Evolutionary conservation across 805 yeast species (phyloP).

Genomic region (Saccharomycopsis vini): DNA sequence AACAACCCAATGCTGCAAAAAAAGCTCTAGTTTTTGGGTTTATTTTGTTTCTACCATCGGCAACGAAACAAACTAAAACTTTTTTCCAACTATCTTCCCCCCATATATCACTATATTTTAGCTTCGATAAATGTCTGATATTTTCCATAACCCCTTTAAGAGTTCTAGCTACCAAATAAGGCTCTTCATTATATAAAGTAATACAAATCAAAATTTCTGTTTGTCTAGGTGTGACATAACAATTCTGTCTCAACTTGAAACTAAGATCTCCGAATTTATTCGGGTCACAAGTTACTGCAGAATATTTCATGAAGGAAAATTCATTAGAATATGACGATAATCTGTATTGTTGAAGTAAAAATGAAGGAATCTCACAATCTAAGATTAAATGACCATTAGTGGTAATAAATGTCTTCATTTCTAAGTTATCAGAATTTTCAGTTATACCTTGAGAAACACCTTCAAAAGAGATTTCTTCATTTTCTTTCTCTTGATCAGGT

Average conservation of each 20-base stretch:
- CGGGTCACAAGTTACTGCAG: conserved; percentile 92
- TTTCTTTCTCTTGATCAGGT: neutral
- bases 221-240: conserved; percentile 66
- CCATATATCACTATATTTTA: conserved; percentile 49
- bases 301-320: conserved; percentile 81
- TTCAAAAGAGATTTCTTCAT: neutral
- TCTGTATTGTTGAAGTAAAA: conserved; percentile 44
- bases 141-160: conserved; percentile 87
- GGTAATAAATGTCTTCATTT: conserved; percentile 9
- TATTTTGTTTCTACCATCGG: conserved; percentile 85
- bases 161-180: conserved; percentile 72
- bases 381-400: conserved; percentile 68
- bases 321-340: conserved; percentile 43
- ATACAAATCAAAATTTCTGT: conserved; percentile 82
- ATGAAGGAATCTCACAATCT: conserved; percentile 77
- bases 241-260: conserved; percentile 76
- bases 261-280: conserved; percentile 48
- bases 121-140: conserved; percentile 60
- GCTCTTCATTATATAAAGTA: conserved; percentile 88
- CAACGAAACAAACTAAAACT: conserved; percentile 78
- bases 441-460: neutral
- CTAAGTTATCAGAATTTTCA: neutral
- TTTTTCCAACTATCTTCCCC: conserved; percentile 86
- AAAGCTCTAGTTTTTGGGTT: conserved; percentile 72
- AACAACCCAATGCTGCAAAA: conserved; percentile 79